Evolutionary conservation across 2,329 filamentous ascomycete genomes (phyloP).

Genomic region (Cordyceps fumosorosea): DNA sequence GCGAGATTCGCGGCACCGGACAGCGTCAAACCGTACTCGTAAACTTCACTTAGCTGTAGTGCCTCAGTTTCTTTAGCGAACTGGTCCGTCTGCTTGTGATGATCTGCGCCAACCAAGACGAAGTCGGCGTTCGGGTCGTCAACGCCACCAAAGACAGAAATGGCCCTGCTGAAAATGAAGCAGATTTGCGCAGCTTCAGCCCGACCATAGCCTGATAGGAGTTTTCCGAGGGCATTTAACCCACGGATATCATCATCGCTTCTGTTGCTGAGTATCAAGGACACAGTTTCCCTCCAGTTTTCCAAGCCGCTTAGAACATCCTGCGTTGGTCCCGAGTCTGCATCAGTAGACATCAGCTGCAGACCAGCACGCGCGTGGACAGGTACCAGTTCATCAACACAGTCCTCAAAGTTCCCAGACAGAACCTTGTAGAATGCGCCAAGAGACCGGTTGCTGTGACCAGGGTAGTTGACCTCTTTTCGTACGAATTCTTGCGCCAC

Average conservation of each 20-base stretch:
- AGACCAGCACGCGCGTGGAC: conserved; percentile 86
- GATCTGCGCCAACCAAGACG: conserved; percentile 79
- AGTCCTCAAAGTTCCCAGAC: conserved; percentile 89
- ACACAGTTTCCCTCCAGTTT: conserved; percentile 88
- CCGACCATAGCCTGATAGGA: conserved; percentile 79
- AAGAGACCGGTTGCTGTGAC: conserved; percentile 76
- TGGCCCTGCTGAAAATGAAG: conserved; percentile 73
- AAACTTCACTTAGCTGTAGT: conserved; percentile 91
- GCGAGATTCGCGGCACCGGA: conserved; percentile 44
- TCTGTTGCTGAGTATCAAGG: conserved; percentile 80
- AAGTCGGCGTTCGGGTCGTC: conserved; percentile 76
- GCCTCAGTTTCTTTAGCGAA: conserved; percentile 77
- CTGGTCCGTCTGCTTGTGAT: conserved; percentile 61
- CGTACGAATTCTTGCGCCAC: conserved; percentile 93
- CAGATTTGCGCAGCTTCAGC: conserved; percentile 91
- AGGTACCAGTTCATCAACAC: conserved; percentile 90
- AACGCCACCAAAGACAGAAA: conserved; percentile 68
- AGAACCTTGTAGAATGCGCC: conserved; percentile 91
- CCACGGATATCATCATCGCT: conserved; percentile 73
- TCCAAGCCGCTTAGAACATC: conserved; percentile 81
- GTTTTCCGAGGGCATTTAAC: conserved; percentile 69
- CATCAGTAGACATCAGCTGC: conserved; percentile 77
- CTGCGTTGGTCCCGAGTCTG: conserved; percentile 52
- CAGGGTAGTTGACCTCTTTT: conserved; percentile 80
- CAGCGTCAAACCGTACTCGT: conserved; percentile 81